Evolutionary conservation across 257 asterid species (phyloP), one percentile per base, ranked within the genome.

Genomic region (Avicennia marina): DNA sequence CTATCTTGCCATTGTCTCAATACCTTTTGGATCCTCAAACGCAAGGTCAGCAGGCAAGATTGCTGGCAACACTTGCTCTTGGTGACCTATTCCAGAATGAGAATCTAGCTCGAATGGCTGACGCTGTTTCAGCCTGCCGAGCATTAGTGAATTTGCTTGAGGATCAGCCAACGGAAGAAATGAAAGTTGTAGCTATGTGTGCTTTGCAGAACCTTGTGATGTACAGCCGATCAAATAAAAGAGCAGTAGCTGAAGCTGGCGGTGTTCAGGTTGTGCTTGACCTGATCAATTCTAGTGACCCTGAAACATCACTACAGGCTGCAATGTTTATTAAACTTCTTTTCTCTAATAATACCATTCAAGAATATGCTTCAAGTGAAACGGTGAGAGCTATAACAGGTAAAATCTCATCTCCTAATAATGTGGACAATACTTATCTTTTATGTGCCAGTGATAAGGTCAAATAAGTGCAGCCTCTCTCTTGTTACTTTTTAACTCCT

Each of bases 191-290:
- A 6, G 93, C 98, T 44, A 82, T 93, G 72, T 93, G 98, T 66
- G 85, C 98, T 58, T 67, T 93, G 53, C 98, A 93, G 81, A 93
- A 93, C 73, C 95, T 93, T 42, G 98, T 89, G 20, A 88, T 88
- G 95, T 75, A 89, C 78, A 89, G 97, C 73, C 72, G 97, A 71
- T 93, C 88, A 54, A 93, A 93, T 67, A 88, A 84, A 70, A 80
- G 98, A 77, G 98, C 98, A 1, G 98, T 93, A 68, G 98, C 98
- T 12, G 98, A 93, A 84, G 98, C 97, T 54, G 98, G 98, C 53
- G 98, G 98, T 12, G 97, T 93, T 53, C 98, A 93, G 85, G 97
- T 86, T 64, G 97, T 93, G 72, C 86, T 89, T 7, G 97, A 89
- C 72, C 83, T 93, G 56, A 93, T 93, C 57, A 85, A 97, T 56